Evolutionary conservation across 2,329 filamentous ascomycete species (phyloP), one percentile per base, ranked within the genome.

Genomic region (Trichophyton schoenleinii): DNA sequence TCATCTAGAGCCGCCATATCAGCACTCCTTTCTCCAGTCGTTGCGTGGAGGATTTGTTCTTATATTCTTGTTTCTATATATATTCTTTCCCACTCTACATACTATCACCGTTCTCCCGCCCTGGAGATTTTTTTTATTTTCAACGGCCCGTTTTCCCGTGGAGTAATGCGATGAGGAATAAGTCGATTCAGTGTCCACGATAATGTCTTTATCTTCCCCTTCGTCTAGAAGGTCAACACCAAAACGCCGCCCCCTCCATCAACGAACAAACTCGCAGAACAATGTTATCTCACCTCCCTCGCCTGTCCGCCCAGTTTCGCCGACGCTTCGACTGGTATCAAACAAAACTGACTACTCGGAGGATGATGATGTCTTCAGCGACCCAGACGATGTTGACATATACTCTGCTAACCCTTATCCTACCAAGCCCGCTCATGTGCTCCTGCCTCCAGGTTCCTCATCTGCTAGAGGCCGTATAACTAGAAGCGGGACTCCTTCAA

Each of bases 341-440:
- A 70, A 74, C 28, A 66, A 71, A 62, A 49, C 22, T 20, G 53
- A 62, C 11, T 59, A 59, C 22, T 62, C 57, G 11, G 34, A 38
- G 20, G 41, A 41, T 9, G 58, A 48, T 15, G 58, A 59, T 20
- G 36, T 49, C 13, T 58, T 42, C 41, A 46, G 31, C 41, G 28
- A 28, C 15, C 22, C 57, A n/a, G 53, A 62, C 28, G 71, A 73
- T 57, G 66, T 66, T 53, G 68, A 75, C 64, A 68, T 77, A 58
- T 77, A 77, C 66, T 69, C 72, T 9, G 66, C 72, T 42, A 76
- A 72, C 15, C 76, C 77, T 15, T 78, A 75, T 65, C 77, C 77
- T n/a, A 78, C 76, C 11, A 78, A 77, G 61, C 74, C 76, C 15
- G 74, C 75, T 58, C 77, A 79, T 64, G 70, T 78, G 22, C 69